A percentile compares a stretch with the other conserved stretches of the same genome.
Conservation (phyloP, 2,329 filamentous ascomycete genomes). For the Myriosclerotinia curreyana region DNA sequence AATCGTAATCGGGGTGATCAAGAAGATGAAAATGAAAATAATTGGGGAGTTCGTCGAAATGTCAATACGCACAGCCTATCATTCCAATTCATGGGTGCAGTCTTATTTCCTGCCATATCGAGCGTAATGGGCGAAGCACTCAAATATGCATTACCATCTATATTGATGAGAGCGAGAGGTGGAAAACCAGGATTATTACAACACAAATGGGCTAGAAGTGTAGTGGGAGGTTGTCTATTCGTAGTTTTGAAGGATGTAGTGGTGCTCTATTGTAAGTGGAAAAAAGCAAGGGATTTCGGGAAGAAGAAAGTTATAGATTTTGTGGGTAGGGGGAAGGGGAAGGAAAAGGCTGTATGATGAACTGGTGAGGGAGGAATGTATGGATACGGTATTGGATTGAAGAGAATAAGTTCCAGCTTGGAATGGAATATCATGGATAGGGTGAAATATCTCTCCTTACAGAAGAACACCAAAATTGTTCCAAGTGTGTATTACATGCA, state of each 20-base stretch:
- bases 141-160: constrained; percentile 61
- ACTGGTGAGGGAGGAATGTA: neutral
- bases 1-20: neutral
- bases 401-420: neutral
- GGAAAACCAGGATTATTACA: constrained; percentile 57
- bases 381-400: neutral
- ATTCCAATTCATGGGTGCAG: constrained; percentile 60
- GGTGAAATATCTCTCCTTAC: neutral
- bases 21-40: constrained; percentile 20
- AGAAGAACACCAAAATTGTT: neutral
- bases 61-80: constrained; percentile 54
- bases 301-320: constrained; percentile 49
- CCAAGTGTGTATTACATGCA: constrained; percentile 2
- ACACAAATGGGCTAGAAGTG: constrained; percentile 81
- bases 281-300: constrained; percentile 54
- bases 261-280: constrained; percentile 61
- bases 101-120: constrained; percentile 81
- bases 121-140: constrained; percentile 75
- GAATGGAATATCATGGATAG: neutral
- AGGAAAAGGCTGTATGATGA: neutral
- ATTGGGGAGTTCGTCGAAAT: constrained; percentile 32
- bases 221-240: constrained; percentile 85
- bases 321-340: constrained; percentile 7
- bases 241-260: constrained; percentile 74
- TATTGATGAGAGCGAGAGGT: constrained; percentile 53